These are phyloP conservation scores for Ogataea salicorniae DNA, from an alignment of 805 yeast genomes.

Conservation along the genomic window DNA sequence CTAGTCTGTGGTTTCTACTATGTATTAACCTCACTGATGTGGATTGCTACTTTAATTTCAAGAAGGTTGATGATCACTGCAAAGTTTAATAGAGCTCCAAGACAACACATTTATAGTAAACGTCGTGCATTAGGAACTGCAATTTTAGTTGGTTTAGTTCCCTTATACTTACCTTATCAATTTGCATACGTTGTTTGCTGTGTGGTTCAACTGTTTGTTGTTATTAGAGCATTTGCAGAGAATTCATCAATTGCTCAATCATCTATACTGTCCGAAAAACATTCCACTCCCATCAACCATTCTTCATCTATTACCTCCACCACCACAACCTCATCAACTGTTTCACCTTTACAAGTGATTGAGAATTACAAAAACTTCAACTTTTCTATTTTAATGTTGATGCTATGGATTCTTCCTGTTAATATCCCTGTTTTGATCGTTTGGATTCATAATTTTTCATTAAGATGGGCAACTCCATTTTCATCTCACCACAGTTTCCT, in stretches of 20 bases:
- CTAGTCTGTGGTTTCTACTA: conserved; percentile 36
- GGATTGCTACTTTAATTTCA: conserved; percentile 17
- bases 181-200: conserved; percentile 62
- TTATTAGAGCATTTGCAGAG: conserved; percentile 31
- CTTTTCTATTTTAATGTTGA: conserved; percentile 54
- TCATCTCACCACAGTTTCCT: conserved; percentile 80
- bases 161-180: conserved; percentile 74
- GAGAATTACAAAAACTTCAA: conserved; percentile 51
- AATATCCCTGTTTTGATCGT: conserved; percentile 75
- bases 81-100: conserved; percentile 1
- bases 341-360: conserved; percentile 3
- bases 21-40: conserved; percentile 25
- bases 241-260: not conserved
- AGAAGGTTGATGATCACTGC: conserved; percentile 8
- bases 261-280: not conserved
- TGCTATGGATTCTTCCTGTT: conserved; percentile 77
- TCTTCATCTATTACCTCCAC: not conserved
- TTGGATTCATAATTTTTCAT: conserved; percentile 71
- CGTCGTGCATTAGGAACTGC: conserved; percentile 32
- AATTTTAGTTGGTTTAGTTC: conserved; percentile 40
- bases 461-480: conserved; percentile 80
- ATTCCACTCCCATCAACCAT: too few relatives aligned
- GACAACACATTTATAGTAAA: conserved; percentile 9
- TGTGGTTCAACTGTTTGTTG: conserved; percentile 51
- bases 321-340: not conserved